Base-by-base conservation (phyloP, 2,329 filamentous ascomycete genomes). In the Ceratocystis destructans region DNA sequence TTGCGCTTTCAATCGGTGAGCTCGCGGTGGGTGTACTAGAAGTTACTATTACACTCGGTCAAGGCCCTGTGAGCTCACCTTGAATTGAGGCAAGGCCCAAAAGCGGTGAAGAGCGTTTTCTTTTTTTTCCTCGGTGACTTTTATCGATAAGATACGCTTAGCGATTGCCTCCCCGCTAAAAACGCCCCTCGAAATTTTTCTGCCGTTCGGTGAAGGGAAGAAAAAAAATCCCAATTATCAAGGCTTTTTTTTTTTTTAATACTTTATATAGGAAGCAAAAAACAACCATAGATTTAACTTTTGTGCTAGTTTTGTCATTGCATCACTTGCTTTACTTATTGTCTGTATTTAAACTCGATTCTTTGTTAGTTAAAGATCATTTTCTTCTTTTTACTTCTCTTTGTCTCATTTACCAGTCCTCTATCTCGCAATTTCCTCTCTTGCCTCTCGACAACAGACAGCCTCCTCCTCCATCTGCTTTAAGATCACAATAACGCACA, bases 141-240 rank as follows among this genome's bases (percentile, higher is more conserved):
- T 66, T 64, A 68, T 66, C 67, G 64, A 66, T 68, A 68, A 62
- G 62, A 55, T 50, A 25, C 10, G 7, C 28, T 45, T 37, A 41
- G 45, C 22, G 48, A 20, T 46, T 37, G 28, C 48, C 67, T 62
- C 57, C 57, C 62, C 64, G 62, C 68, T 66, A 68, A 69, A 69
- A 25, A 37, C 48, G 17, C 53, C 45, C 62, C 33, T 61, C 17
- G 64, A 66, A 68, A 41, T 64, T 64, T 67, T 66, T 65, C 62
- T 66, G 45, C 61, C 66, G 61, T 4, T 62, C 48, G 53, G 53
- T 59, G 53, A 59, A 57, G 53, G 3, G 17, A 33, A 31, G 33
- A 59, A 59, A 33, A 59, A 25, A 31, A 25, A 7, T 20, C 33
- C 15, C 3, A 46, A n/a, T 15, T 46, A 64, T 64, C 41, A 57